These are phyloP conservation scores for Nemania serpens DNA, from an alignment of 2,329 filamentous ascomycete species.

Conservation along the genomic window DNA sequence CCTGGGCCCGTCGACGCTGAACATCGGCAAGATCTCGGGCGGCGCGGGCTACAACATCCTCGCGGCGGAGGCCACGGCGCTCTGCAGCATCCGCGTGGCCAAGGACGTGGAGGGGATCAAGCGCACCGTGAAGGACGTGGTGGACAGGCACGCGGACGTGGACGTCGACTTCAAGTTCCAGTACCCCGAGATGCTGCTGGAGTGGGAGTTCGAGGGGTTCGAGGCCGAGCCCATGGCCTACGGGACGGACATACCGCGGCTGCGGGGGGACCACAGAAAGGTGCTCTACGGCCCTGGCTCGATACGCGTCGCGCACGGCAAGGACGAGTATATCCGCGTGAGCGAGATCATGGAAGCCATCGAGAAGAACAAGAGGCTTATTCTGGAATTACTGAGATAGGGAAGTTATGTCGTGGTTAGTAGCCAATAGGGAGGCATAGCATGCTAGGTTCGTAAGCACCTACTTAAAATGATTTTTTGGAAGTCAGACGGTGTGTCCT, in stretches of 20 bases:
- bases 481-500: no score
- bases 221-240: slow-evolving; percentile 45
- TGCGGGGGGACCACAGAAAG: slow-evolving; percentile 42
- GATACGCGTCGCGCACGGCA: slow-evolving; percentile 46
- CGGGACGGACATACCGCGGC: slow-evolving; percentile 47
- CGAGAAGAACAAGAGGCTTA: slow-evolving; percentile 43
- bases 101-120: slow-evolving; percentile 43
- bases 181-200: slow-evolving; percentile 45
- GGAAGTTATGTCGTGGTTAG: no score
- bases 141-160: slow-evolving; percentile 42
- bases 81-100: slow-evolving; percentile 47
- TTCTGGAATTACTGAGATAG: slow-evolving; percentile 27
- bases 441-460: no score
- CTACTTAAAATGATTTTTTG: no score
- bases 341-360: slow-evolving; percentile 46
- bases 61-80: slow-evolving; percentile 44
- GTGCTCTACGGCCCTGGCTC: slow-evolving; percentile 48
- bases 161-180: slow-evolving; percentile 44
- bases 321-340: slow-evolving; percentile 44
- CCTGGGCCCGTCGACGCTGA: slow-evolving; percentile 47
- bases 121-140: slow-evolving; percentile 39
- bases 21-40: slow-evolving; percentile 46
- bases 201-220: slow-evolving; percentile 47
- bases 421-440: no score
- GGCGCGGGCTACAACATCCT: slow-evolving; percentile 48